phyloP scores from a whole-genome alignment of 768 basidiomycete genomes.

The Auricularia sp. region DNA sequence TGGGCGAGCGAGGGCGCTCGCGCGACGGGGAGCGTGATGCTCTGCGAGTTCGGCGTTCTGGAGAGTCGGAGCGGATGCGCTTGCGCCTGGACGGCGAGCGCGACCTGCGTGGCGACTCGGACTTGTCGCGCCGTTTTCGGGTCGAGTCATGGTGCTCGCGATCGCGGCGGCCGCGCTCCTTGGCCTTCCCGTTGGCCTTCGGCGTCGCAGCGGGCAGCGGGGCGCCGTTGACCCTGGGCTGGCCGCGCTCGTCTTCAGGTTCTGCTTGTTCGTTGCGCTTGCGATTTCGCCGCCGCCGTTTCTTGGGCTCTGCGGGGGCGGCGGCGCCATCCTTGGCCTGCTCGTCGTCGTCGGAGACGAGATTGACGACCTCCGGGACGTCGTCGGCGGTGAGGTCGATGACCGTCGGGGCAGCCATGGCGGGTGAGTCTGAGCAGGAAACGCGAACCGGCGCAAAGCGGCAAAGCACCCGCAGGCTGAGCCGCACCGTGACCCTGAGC shows the following conservation, averaged over 20 bases:
- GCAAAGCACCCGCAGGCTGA: not conserved
- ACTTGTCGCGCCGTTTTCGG: not conserved
- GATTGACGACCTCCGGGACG: not conserved
- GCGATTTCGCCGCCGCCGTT: not conserved
- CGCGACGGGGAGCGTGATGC: not conserved
- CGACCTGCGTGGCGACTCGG: not conserved
- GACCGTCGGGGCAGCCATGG: not conserved
- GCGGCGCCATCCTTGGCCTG: not conserved
- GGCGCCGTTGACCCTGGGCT: not conserved
- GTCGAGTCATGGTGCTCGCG: not conserved
- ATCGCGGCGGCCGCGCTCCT: not conserved
- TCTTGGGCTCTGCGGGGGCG: not conserved
- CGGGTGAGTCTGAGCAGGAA: not conserved
- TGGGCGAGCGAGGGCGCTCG: not conserved
- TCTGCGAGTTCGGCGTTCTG: not conserved
- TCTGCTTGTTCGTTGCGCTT: not conserved
- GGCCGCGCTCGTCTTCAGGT: not conserved
- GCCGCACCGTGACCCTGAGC: no score
- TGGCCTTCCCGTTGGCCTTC: not conserved
- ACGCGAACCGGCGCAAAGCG: not conserved
- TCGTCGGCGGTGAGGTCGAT: conserved; percentile 3
- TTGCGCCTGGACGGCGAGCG: not conserved
- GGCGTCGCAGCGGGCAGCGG: not conserved
- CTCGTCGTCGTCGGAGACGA: not conserved
- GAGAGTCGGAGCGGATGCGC: not conserved